These are phyloP conservation scores for Alternaria alternata DNA, from an alignment of 2,329 filamentous ascomycete genomes.

Conservation along the genomic window DNA sequence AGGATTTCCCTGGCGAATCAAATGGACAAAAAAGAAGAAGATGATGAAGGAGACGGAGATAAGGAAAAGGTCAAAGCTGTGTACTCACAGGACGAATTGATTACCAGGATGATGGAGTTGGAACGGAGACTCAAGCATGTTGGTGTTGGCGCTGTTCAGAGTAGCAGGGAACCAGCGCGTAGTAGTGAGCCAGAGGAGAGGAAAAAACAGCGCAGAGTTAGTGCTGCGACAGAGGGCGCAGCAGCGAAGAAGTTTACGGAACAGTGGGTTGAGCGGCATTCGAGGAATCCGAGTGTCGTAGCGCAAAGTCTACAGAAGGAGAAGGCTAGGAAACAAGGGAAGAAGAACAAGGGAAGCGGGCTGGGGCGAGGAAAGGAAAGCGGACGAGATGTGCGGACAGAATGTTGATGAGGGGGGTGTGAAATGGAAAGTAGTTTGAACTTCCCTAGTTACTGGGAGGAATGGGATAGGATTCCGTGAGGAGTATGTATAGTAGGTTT, in stretches of 20 bases:
- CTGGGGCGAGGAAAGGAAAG: neutral
- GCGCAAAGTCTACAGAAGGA: neutral
- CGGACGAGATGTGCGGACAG: neutral
- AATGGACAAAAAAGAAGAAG: too few species aligned
- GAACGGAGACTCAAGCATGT: constrained; percentile 34
- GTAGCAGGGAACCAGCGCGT: rapidly evolving
- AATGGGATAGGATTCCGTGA: too few species aligned
- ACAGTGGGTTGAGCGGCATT: constrained; percentile 33
- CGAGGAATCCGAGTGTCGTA: neutral
- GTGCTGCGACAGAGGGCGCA: constrained; percentile 13
- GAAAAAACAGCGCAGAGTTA: neutral
- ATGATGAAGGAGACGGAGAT: neutral
- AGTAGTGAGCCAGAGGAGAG: too few species aligned
- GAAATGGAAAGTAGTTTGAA: neutral
- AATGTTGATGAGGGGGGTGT: neutral
- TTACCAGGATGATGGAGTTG: constrained; percentile 22
- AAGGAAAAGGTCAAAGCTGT: neutral
- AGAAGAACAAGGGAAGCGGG: neutral
- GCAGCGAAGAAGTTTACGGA: constrained; percentile 25
- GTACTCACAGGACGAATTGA: neutral
- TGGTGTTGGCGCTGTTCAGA: constrained; percentile 8
- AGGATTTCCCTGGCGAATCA: rapidly evolving
- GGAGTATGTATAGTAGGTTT: neutral
- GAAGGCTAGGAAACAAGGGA: neutral
- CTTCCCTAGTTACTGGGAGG: rapidly evolving